Percentiles rank a stretch among this genome's conserved stretches.
phyloP scores from a whole-genome alignment of 345 rosid genomes.

The Populus simonii region DNA sequence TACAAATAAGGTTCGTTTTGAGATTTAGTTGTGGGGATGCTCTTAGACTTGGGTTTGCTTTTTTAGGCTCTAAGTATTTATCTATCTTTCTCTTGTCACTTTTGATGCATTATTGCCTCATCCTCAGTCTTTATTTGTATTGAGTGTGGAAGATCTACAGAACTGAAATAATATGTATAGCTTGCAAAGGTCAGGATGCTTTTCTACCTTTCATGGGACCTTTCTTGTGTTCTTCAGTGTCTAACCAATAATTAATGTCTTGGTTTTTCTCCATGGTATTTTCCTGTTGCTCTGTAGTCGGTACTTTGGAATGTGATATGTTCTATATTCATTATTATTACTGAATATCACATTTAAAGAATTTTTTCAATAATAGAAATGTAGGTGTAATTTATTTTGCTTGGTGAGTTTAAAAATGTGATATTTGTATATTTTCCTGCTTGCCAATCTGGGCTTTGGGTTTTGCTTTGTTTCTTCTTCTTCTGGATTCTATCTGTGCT shows the following conservation, averaged over 20 bases:
- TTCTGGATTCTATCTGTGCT: not conserved
- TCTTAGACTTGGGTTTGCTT: not conserved
- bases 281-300: not conserved
- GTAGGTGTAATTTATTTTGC: not conserved
- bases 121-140: not conserved
- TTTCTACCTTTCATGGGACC: not conserved
- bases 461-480: not conserved
- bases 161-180: not conserved
- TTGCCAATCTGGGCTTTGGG: not conserved
- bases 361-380: not conserved
- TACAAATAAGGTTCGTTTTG: not conserved
- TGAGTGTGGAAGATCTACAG: not conserved
- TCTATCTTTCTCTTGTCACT: not conserved
- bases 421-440: not conserved
- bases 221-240: not conserved
- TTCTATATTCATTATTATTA: not conserved
- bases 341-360: not conserved
- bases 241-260: not conserved
- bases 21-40: too few relatives aligned
- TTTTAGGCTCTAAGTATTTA: not conserved
- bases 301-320: not conserved
- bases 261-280: not conserved
- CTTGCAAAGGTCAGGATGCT: not conserved
- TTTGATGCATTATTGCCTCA: not conserved
- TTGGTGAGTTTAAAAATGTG: not conserved